These are phyloP conservation scores for Calophaca sinica DNA, from an alignment of 306 rosid species.

Conservation along the genomic window DNA sequence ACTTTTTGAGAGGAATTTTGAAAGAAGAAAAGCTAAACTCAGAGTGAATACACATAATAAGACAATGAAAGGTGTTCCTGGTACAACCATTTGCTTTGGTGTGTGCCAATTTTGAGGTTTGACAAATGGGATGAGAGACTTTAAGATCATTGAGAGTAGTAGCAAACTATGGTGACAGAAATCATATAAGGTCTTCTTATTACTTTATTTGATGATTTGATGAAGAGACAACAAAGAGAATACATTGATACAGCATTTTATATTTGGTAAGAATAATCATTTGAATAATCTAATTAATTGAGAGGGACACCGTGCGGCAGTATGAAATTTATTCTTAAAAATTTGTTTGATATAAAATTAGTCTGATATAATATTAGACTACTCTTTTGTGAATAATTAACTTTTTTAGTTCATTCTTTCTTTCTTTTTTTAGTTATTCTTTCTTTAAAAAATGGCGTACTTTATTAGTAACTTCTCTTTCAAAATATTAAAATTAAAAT, in stretches of 20 bases:
- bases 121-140: slow-evolving; percentile 5
- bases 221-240: slow-evolving; percentile 30
- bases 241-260: not conserved
- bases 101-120: slow-evolving; percentile 7
- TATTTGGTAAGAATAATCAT: not conserved
- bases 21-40: slow-evolving; percentile 44
- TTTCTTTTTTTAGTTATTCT: too few species aligned
- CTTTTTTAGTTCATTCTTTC: too few species aligned
- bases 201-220: slow-evolving; percentile 25
- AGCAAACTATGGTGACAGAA: not conserved
- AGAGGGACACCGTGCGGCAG: not conserved
- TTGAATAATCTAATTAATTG: slow-evolving; percentile 6
- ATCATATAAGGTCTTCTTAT: not conserved
- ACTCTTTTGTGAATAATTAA: too few species aligned
- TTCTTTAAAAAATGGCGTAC: too few species aligned
- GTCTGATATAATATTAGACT: too few species aligned
- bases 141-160: slow-evolving; percentile 3
- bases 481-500: too few species aligned
- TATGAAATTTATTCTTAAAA: not conserved
- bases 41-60: slow-evolving; percentile 47
- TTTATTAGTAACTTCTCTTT: too few species aligned
- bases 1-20: slow-evolving; percentile 47
- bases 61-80: slow-evolving; percentile 42
- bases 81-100: slow-evolving; percentile 24
- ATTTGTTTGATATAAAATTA: too few species aligned